Conservation (phyloP, 1,284 basidiomycete species). For the Phaffia rhodozyma region DNA sequence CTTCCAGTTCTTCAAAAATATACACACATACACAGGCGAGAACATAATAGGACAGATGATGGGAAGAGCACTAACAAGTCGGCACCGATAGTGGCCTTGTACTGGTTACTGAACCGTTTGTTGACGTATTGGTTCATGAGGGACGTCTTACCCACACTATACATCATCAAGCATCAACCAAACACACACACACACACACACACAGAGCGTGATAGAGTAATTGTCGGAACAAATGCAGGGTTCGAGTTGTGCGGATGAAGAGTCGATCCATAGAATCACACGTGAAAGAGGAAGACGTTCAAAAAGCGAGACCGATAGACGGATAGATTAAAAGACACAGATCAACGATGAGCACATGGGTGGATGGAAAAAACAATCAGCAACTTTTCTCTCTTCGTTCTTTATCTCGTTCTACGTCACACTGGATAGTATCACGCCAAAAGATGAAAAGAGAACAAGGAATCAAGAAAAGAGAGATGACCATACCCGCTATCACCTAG, state of each 20-base stretch:
- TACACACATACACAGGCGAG: background rate
- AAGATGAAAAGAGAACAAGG: background rate
- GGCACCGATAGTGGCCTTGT: conserved; percentile 93
- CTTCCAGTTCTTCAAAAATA: background rate
- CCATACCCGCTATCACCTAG: conserved; percentile 86
- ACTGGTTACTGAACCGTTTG: conserved; percentile 98
- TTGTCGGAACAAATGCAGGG: no score
- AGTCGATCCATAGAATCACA: conserved; percentile 10
- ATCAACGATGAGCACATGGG: background rate
- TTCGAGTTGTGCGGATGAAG: conserved; percentile 7
- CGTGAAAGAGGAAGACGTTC: conserved; percentile 2
- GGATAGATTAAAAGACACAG: background rate
- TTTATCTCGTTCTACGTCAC: no score
- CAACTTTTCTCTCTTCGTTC: background rate
- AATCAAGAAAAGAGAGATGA: conserved; percentile 2
- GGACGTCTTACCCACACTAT: conserved; percentile 96
- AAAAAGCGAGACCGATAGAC: background rate
- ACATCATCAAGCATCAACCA: background rate
- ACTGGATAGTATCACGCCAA: background rate
- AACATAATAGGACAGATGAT: background rate
- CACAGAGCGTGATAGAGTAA: no score
- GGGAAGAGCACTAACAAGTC: conserved; percentile 54
- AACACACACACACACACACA: no score
- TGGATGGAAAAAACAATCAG: background rate
- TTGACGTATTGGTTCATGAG: conserved; percentile 99